Percentiles rank a stretch among this genome's conserved stretches.
phyloP scores from a whole-genome alignment of 2,329 filamentous ascomycete species.

The Ciborinia camelliae region DNA sequence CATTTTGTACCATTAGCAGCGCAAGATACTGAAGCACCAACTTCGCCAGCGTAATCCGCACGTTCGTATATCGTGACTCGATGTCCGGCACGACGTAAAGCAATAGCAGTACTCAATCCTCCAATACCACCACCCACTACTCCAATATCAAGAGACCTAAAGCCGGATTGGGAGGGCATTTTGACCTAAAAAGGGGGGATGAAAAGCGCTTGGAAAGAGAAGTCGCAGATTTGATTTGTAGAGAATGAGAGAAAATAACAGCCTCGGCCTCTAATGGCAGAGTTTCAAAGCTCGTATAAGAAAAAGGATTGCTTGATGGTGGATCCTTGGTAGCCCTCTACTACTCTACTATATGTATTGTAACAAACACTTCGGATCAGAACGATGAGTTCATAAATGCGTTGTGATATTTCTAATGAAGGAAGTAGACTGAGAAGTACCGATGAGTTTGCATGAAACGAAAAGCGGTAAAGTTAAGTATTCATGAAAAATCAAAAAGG shows the following conservation, averaged over 20 bases:
- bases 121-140: slow-evolving; percentile 36
- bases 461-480: background rate
- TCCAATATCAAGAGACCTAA: slow-evolving; percentile 17
- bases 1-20: slow-evolving; percentile 67
- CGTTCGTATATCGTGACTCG: slow-evolving; percentile 61
- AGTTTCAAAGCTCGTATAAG: background rate
- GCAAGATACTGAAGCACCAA: slow-evolving; percentile 63
- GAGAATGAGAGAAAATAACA: background rate
- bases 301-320: background rate
- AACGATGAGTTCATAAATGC: background rate
- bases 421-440: background rate
- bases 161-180: slow-evolving; percentile 9
- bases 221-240: no score
- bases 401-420: background rate
- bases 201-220: background rate
- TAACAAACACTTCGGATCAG: background rate
- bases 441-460: background rate
- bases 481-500: background rate
- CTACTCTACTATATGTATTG: background rate
- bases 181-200: no score
- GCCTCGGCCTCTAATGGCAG: background rate
- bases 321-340: background rate
- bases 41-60: slow-evolving; percentile 62
- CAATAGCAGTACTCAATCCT: slow-evolving; percentile 48
- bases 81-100: slow-evolving; percentile 51